Evolutionary conservation across 345 rosid genomes (phyloP), one percentile per base, ranked within the genome.

Genomic region (Hibiscus syriacus): DNA sequence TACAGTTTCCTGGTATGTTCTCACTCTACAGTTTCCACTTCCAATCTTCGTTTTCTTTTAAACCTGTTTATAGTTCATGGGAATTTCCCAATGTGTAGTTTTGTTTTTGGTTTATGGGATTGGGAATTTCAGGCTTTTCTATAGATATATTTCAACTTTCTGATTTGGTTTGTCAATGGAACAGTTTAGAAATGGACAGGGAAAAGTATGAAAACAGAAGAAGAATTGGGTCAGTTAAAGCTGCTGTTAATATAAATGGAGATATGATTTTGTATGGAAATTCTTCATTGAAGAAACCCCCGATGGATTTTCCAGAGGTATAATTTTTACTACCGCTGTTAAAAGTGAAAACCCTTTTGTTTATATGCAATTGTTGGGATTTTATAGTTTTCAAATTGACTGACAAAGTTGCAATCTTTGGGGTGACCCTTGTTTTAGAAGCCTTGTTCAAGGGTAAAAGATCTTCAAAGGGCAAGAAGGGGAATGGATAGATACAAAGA

Each of bases 161-260:
- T 29, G 32, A 29, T 39, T 39, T 34, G 60, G 38, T 41, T 26
- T 29, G 32, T 11, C 36, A 32, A 45, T 68, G 72, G 58, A 41
- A 63, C 70, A 73, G 74, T 56, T 50, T 7, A 29, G 32, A 36
- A 48, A 87, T 87, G 92, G 88, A 70, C 2, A 74, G 77, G 67
- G 70, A 67, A 55, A 80, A 55, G 26, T 64, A 70, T 38, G 81
- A 72, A 38, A 80, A 68, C 27, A 70, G 79, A 48, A 80, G 81
- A 76, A 83, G 76, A 80, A 72, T 49, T 20, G 90, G 90, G 67
- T 60, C 92, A 17, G 96, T 89, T 20, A 89, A 80, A 78, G 88
- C 86, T 45, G 79, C 90, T 67, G 70, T 84, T 72, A 78, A 63
- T 73, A 70, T 59, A 69, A 76, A 72, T 17, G 87, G 92, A 70